Percentiles rank a stretch among this genome's conserved stretches.
Conservation (phyloP, 2,329 filamentous ascomycete species). For the Calonectria honghensis region DNA sequence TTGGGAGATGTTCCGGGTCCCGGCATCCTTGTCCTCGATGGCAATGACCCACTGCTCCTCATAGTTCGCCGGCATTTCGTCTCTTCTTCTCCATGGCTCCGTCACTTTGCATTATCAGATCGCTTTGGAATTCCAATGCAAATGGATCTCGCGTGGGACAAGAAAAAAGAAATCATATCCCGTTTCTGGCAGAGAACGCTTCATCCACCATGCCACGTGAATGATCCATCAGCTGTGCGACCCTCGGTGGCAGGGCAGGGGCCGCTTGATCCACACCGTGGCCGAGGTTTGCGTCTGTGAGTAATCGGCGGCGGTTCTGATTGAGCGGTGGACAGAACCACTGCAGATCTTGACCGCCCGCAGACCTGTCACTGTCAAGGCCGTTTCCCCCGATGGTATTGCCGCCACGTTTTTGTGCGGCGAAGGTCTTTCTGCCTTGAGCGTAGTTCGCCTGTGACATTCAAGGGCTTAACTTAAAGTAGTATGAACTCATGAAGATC, state of each 20-base stretch:
- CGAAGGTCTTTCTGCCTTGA: slow-evolving; percentile 16
- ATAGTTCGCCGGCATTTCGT: slow-evolving; percentile 9
- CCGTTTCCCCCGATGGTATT: not conserved
- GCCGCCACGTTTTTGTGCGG: slow-evolving; percentile 25
- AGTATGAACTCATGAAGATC: slow-evolving; percentile 18
- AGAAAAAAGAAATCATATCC: slow-evolving; percentile 10
- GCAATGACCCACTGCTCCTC: slow-evolving; percentile 3
- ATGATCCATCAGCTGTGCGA: not conserved
- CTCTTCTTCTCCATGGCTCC: not conserved
- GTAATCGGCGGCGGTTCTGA: not conserved
- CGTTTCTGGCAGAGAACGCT: not conserved
- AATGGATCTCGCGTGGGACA: slow-evolving; percentile 17
- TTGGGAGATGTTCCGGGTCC: slow-evolving; percentile 1
- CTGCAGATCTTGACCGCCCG: not conserved
- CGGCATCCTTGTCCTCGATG: not conserved
- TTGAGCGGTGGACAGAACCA: not conserved
- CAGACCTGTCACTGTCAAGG: not conserved
- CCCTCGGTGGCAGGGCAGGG: not conserved
- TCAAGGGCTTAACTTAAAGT: slow-evolving; percentile 7
- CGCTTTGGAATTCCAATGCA: not conserved
- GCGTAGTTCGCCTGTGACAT: not conserved
- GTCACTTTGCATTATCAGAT: slow-evolving; percentile 4
- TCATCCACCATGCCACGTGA: slow-evolving; percentile 15
- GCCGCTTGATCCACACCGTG: not conserved
- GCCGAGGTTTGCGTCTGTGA: not conserved